Conservation (phyloP, 306 rosid genomes). For the Medicago truncatula region MtrunA17r5.0-ANR NC_053048.1:41048001-41048500, state of each 20-base stretch:
- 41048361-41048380: background rate
- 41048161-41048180: too few species aligned
- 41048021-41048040: conserved; percentile 79
- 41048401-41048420: background rate
- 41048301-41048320: background rate
- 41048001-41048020: conserved; percentile 85
- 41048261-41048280: too few species aligned
- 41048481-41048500: conserved; percentile 66
- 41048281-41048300: too few species aligned
- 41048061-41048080: background rate
- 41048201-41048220: background rate
- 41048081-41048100: background rate
- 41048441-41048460: background rate
- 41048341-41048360: background rate
- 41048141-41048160: background rate
- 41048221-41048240: background rate
- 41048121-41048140: background rate
- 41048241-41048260: too few species aligned
- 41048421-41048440: background rate
- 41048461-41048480: conserved; percentile 16
- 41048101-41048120: background rate
- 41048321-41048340: background rate
- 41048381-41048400: background rate
- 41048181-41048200: too few species aligned
- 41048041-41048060: conserved; percentile 64